Conservation (phyloP, 2,329 filamentous ascomycete species). For the Fusarium denticulatum region DNA sequence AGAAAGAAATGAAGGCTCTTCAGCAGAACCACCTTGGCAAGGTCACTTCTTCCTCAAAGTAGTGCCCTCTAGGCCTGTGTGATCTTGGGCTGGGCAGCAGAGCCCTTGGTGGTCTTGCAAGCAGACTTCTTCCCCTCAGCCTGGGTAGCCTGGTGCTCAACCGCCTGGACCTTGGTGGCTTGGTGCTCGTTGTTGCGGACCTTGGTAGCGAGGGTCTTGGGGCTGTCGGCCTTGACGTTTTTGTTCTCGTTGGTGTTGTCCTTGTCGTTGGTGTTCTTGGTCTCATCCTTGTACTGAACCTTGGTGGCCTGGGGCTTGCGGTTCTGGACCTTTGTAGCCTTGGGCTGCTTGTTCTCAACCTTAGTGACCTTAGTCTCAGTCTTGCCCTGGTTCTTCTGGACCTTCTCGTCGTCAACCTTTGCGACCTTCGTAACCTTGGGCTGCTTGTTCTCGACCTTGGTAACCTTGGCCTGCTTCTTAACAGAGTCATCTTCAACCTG, state of each 20-base stretch:
- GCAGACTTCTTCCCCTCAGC: neutral
- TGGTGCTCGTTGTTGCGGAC: neutral
- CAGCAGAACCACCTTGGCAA: neutral
- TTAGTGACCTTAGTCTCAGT: neutral
- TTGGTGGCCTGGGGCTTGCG: neutral
- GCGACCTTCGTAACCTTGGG: neutral
- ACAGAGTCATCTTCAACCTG: neutral
- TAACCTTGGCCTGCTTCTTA: neutral
- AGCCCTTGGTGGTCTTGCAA: neutral
- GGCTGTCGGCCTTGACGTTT: neutral
- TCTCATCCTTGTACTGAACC: neutral
- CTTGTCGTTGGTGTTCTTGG: neutral
- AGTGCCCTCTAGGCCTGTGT: neutral
- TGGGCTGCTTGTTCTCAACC: neutral
- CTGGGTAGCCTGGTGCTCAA: neutral
- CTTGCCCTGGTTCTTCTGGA: neutral
- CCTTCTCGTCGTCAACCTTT: neutral
- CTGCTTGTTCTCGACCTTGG: neutral
- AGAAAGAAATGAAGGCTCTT: neutral
- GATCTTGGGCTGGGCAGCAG: neutral
- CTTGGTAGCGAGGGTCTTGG: conserved; percentile 5
- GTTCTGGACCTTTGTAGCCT: neutral
- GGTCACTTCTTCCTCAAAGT: neutral
- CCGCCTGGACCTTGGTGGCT: neutral
- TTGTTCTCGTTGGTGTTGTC: neutral